Evolutionary conservation across 352 stramenopile genomes (phyloP), one percentile per base, ranked within the genome.

Genomic region (Pythium guiyangense): DNA sequence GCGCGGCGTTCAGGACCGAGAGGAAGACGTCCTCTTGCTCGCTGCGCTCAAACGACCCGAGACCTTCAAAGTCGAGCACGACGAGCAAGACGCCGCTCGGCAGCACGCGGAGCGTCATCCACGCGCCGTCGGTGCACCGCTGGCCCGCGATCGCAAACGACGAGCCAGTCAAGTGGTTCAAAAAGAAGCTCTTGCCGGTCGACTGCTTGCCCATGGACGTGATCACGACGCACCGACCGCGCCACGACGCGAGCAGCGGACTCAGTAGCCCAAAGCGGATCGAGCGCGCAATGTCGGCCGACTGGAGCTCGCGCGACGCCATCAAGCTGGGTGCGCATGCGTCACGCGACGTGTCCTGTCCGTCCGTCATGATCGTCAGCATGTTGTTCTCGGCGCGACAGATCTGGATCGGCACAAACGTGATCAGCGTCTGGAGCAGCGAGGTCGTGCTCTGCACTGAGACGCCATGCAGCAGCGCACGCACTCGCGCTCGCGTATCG

Each of bases 1-100:
- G 26, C 8, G 77, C 80, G 0, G 82, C 75, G 34, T 92, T 92
- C 9, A 92, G 52, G 1, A 92, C 72, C 22, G 82, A 85, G 20
- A 92, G 43, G 49, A 92, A 86, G 2, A 87, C 76, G 22, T 92
- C 79, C 61, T 92, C 79, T 56, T 92, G 79, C 10, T 89, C 82
- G 0, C 71, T 86, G 12, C 82, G 63, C 49, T 92, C 77, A 59
- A 92, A 88, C 2, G 79, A 90, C 0, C 79, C 78, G 3, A 90
- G 57, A 3, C 82, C 82, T 74, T 90, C 82, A 58, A 92, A 92
- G 52, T 92, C 79, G 18, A 92, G 60, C 11, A 90, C 73, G n/a
- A 92, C 69, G 54, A 92, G 56, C 42, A 92, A 52, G 4, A 83
- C 61, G 34, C 74, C 50, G 12, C 67, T 40, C 5, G 63, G 44